Conservation (phyloP, 2,329 filamentous ascomycete species). For the Keithomyces neogunnii region DNA sequence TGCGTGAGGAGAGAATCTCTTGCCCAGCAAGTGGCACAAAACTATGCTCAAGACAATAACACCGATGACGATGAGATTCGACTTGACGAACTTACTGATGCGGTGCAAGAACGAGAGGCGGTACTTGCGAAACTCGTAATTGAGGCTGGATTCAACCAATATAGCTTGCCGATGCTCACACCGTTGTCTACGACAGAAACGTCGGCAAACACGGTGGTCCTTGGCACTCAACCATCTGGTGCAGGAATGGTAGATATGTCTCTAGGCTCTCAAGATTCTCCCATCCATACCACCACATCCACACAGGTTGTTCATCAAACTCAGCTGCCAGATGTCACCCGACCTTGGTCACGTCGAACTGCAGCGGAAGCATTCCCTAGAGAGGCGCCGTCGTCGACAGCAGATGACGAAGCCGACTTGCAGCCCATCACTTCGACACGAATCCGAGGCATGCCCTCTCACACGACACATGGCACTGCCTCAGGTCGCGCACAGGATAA, state of each 20-base stretch:
- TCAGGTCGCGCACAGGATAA: slow-evolving; percentile 17
- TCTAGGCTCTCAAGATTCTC: slow-evolving; percentile 23
- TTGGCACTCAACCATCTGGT: slow-evolving; percentile 34
- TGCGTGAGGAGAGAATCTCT: slow-evolving; percentile 36
- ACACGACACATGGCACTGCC: not conserved
- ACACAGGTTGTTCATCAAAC: slow-evolving; percentile 46
- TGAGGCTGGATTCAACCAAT: slow-evolving; percentile 36
- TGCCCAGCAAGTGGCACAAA: slow-evolving; percentile 36
- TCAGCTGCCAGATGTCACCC: slow-evolving; percentile 28
- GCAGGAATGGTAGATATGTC: slow-evolving; percentile 23
- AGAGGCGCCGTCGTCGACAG: slow-evolving; percentile 7
- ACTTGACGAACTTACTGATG: slow-evolving; percentile 38
- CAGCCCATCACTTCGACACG: slow-evolving; percentile 5
- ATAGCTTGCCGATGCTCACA: slow-evolving; percentile 25
- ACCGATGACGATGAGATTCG: slow-evolving; percentile 42
- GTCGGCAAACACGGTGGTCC: slow-evolving; percentile 24
- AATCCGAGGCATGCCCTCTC: not conserved
- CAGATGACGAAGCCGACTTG: slow-evolving; percentile 17
- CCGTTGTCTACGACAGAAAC: slow-evolving; percentile 8
- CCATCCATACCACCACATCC: slow-evolving; percentile 21
- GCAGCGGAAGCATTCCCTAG: slow-evolving; percentile 18
- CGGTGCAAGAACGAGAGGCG: slow-evolving; percentile 35
- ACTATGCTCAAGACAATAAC: slow-evolving; percentile 41
- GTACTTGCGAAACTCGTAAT: slow-evolving; percentile 31
- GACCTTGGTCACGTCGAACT: slow-evolving; percentile 11